phyloP scores from a whole-genome alignment of 805 yeast genomes.

The Hanseniaspora vineae region DNA sequence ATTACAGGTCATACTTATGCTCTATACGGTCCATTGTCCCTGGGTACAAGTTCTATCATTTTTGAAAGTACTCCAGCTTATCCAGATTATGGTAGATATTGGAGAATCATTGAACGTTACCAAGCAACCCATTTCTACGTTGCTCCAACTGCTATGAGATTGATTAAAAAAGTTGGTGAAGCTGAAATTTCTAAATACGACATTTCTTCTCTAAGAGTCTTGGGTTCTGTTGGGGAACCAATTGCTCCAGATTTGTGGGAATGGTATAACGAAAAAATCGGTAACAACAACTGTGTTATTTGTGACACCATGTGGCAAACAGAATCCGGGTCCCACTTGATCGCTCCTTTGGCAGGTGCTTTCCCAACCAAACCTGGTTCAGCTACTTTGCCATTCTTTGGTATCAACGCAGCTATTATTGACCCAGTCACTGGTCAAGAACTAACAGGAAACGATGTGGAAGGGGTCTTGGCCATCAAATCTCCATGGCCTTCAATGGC shows the following conservation, averaged over 20 bases:
- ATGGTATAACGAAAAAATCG: conserved; percentile 91
- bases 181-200: conserved; percentile 69
- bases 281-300: conserved; percentile 78
- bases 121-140: conserved; percentile 93
- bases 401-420: conserved; percentile 78
- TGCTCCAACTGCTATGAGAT: conserved; percentile 95
- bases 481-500: conserved; percentile 98
- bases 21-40: conserved; percentile 79
- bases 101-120: conserved; percentile 90
- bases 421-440: conserved; percentile 90
- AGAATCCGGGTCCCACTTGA: conserved; percentile 91
- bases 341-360: conserved; percentile 90
- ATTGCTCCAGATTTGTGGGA: conserved; percentile 97
- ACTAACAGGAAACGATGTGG: conserved; percentile 76
- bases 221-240: conserved; percentile 98
- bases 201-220: conserved; percentile 72
- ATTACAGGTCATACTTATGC: conserved; percentile 97
- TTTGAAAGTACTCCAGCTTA: conserved; percentile 98
- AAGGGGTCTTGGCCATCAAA: conserved; percentile 87
- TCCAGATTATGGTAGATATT: conserved; percentile 89
- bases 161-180: conserved; percentile 83
- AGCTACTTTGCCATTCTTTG: conserved; percentile 93
- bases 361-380: conserved; percentile 95
- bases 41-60: conserved; percentile 84
- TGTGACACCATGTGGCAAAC: conserved; percentile 99